These are phyloP conservation scores for Paecilomyces sp. DNA, from an alignment of 2,329 filamentous ascomycete genomes.

Conservation along the genomic window DNA sequence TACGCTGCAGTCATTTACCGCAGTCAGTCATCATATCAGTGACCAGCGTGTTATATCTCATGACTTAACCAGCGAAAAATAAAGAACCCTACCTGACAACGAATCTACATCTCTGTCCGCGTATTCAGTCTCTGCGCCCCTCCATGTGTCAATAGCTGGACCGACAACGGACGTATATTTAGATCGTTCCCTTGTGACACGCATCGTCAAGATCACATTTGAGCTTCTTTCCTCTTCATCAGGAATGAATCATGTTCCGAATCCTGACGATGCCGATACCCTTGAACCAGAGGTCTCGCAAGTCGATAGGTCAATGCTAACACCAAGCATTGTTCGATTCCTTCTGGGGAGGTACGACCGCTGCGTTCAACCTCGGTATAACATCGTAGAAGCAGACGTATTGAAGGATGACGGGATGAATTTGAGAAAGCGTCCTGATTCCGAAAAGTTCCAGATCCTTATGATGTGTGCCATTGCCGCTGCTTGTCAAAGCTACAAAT, in stretches of 20 bases:
- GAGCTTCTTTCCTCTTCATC: not conserved
- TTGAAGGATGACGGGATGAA: not conserved
- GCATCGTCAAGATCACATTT: not conserved
- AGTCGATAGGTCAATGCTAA: not conserved
- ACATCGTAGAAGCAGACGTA: not conserved
- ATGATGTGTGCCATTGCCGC: not conserved
- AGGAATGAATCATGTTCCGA: not conserved
- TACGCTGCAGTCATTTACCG: not conserved
- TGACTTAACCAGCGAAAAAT: not conserved
- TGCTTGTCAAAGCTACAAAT: not conserved
- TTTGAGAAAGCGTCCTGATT: not conserved
- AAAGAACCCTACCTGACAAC: not conserved
- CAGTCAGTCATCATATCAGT: not conserved
- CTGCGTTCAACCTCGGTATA: not conserved
- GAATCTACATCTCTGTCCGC: not conserved
- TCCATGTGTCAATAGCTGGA: not conserved
- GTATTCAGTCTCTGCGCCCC: not conserved
- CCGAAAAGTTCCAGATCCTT: not conserved
- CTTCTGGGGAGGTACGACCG: not conserved
- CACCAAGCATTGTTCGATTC: not conserved
- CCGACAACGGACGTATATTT: not conserved
- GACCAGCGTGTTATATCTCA: not conserved
- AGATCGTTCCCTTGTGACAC: not conserved
- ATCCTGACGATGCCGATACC: not conserved
- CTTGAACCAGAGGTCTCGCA: not conserved